A percentile compares a stretch with the other conserved stretches of the same genome.
Evolutionary conservation across 2,329 filamentous ascomycete species (phyloP).

Genomic region (Cytospora paraplurivora): DNA sequence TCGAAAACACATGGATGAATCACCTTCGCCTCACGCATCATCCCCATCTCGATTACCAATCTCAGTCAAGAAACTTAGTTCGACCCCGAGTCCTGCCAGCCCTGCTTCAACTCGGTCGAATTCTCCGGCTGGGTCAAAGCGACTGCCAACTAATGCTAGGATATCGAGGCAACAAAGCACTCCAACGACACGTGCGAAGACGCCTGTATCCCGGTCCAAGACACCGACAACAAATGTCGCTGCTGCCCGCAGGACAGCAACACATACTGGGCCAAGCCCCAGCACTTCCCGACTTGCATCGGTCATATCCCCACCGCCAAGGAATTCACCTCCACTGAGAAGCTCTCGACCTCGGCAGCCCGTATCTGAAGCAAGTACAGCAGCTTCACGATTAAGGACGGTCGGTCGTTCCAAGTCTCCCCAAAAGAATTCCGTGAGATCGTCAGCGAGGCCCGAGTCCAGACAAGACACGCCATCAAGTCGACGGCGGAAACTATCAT

Average conservation of each 20-base stretch:
- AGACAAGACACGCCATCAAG: slow-evolving; percentile 43
- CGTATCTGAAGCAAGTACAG: slow-evolving; percentile 73
- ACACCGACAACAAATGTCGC: slow-evolving; percentile 48
- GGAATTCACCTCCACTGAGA: slow-evolving; percentile 75
- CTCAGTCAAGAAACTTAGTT: slow-evolving; percentile 44
- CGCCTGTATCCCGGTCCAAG: slow-evolving; percentile 46
- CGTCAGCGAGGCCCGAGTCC: slow-evolving; percentile 35
- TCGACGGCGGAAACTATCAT: slow-evolving; percentile 56
- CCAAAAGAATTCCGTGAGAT: slow-evolving; percentile 38
- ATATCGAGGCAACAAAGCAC: slow-evolving; percentile 38
- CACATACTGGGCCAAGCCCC: slow-evolving; percentile 43
- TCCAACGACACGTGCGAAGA: slow-evolving; percentile 43
- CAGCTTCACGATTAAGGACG: slow-evolving; percentile 67
- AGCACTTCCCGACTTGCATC: slow-evolving; percentile 68
- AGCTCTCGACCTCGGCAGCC: slow-evolving; percentile 81
- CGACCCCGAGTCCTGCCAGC: slow-evolving; percentile 50
- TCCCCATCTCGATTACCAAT: slow-evolving; percentile 43
- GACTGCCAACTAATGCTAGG: slow-evolving; percentile 42
- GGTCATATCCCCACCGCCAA: slow-evolving; percentile 72
- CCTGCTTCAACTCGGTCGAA: slow-evolving; percentile 57
- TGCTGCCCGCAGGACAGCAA: slow-evolving; percentile 40
- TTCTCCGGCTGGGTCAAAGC: slow-evolving; percentile 53
- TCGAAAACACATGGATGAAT: slow-evolving; percentile 26
- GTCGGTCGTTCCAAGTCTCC: slow-evolving; percentile 58
- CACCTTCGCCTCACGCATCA: slow-evolving; percentile 34